Conservation (phyloP, 306 rosid species). For the Lathyrus oleraceus region DNA sequence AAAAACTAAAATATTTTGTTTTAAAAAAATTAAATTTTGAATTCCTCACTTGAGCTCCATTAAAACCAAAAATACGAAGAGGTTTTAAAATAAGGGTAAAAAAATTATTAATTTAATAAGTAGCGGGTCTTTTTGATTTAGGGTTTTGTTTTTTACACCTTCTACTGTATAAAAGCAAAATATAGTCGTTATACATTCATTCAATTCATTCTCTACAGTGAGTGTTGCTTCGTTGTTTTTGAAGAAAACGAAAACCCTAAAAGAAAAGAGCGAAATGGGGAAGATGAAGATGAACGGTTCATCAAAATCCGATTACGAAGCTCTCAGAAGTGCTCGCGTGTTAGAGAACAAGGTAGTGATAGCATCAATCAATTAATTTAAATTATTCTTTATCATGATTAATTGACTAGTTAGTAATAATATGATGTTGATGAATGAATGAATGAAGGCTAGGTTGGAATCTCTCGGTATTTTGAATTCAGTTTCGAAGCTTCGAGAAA, state of each 20-base stretch:
- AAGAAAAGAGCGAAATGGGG: neutral
- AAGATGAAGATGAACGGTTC: neutral
- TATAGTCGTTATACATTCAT: neutral
- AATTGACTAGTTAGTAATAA: neutral
- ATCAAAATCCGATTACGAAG: constrained; percentile 48
- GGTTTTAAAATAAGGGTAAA: too few species aligned
- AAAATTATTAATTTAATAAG: too few species aligned
- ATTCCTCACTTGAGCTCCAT: too few species aligned
- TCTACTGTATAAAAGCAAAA: neutral
- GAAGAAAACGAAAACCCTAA: neutral
- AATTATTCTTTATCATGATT: neutral
- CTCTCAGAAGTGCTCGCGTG: constrained; percentile 59
- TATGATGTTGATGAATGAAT: constrained; percentile 22
- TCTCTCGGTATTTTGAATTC: constrained; percentile 53
- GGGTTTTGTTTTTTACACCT: too few species aligned
- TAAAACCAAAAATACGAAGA: too few species aligned
- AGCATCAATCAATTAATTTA: neutral
- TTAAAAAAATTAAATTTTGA: too few species aligned
- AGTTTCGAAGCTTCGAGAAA: constrained; percentile 48
- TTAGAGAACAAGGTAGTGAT: constrained; percentile 56
- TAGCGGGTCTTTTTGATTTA: too few species aligned
- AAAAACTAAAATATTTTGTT: too few species aligned
- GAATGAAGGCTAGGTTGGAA: constrained; percentile 55
- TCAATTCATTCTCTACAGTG: neutral
- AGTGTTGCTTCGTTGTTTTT: neutral